Base-by-base conservation (phyloP, 139 green algal species). In the Picochlorum costavermella region DNA sequence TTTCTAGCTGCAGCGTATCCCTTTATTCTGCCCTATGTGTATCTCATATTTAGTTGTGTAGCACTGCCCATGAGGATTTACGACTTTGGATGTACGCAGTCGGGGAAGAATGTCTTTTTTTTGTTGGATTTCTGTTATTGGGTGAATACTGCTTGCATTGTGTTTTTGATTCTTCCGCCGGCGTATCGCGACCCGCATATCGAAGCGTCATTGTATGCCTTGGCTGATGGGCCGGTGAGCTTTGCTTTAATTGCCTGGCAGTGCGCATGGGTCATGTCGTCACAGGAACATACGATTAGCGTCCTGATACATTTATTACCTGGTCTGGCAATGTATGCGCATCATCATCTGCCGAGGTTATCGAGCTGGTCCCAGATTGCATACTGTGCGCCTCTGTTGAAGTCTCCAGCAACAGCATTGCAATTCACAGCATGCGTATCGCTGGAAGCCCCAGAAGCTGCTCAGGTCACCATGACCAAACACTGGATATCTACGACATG, bases 241-340 rank as follows among this genome's bases (percentile, higher is more conserved):
- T 70, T 36, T 28, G 81, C 76, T 2, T 59, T 88, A 11, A 36
- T 82, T 12, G 81, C 63, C 5, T 88, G 81, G 81, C 76, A 85
- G 63, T 80, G 72, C 48, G 56, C 77, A 8, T 90, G 82, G 83
- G 61, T 84, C 14, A 73, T 84, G 43, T 64, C 67, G n/a, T 78
- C 63, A 3, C 25, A 49, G 0, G 61, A 73, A 6, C 76, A 89
- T 50, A 61, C 45, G 16, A 59, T 81, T 60, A 88, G 81, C 43
- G 78, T 86, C 25, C 31, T 90, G 4, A 70, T 90, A 30, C 83
- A 90, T 56, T 50, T 83, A 29, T 68, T 90, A 28, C 83, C 83
- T 8, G 83, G 83, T 4, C 64, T 90, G 61, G 83, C 83, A 8
- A 50, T 90, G 29, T 82, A 75, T 45, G 69, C 65, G 2, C 71